Evolutionary conservation across 352 stramenopile genomes (phyloP).

Genomic region (Halophytophthora batemanensis): DNA sequence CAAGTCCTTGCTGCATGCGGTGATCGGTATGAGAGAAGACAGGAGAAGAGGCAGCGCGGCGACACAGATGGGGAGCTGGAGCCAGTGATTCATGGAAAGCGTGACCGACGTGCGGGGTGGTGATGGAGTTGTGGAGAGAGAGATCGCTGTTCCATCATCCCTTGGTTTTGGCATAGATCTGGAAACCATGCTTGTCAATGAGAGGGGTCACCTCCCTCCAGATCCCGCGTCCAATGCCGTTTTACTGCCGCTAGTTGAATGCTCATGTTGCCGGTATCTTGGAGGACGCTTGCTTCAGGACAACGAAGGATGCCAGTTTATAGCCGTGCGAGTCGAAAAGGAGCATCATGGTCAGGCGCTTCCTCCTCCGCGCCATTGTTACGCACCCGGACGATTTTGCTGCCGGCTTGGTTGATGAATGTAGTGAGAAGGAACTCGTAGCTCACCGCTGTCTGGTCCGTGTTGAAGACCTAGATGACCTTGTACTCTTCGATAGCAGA

Average conservation of each 20-base stretch:
- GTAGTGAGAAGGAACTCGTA: neutral
- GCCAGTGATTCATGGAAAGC: too few species aligned
- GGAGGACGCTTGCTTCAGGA: conserved; percentile 15
- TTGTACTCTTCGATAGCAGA: neutral
- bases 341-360: conserved; percentile 10
- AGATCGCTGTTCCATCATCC: conserved; percentile 14
- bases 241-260: conserved; percentile 2
- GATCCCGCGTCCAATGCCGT: conserved; percentile 23
- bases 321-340: conserved; percentile 1
- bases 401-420: neutral
- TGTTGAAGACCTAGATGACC: neutral
- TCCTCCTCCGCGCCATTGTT: conserved; percentile 19
- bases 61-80: too few species aligned
- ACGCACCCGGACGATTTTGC: conserved; percentile 11
- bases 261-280: conserved; percentile 1
- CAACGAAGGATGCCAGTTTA: conserved; percentile 9
- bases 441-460: neutral
- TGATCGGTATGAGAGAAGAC: too few species aligned
- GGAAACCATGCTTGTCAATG: conserved; percentile 4
- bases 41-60: too few species aligned
- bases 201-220: conserved; percentile 17
- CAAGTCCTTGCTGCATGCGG: too few species aligned
- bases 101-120: too few species aligned
- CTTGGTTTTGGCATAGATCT: conserved; percentile 19
- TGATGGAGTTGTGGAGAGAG: too few species aligned